A percentile compares a stretch with the other conserved stretches of the same genome.
Conservation (phyloP, 2,329 filamentous ascomycete species). For the Stachybotrys chartarum region DNA sequence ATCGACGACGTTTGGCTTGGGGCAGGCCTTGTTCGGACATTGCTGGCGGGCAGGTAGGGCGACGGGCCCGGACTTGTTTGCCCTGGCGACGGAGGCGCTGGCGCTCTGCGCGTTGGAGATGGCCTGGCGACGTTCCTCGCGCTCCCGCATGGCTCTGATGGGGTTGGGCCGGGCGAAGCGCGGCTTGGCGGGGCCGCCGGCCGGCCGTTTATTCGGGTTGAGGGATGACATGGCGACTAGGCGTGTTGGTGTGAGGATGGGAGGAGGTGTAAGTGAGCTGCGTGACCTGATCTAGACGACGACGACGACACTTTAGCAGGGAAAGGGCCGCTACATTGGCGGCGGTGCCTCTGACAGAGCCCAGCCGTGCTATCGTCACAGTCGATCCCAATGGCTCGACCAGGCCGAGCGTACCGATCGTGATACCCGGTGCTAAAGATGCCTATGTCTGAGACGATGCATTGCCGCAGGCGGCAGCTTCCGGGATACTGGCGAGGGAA, state of each 20-base stretch:
- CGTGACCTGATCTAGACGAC: neutral
- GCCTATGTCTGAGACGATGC: neutral
- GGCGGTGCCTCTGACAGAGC: no score
- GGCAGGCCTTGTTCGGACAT: constrained; percentile 54
- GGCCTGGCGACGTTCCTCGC: constrained; percentile 36
- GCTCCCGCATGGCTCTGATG: constrained; percentile 44
- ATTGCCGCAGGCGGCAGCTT: neutral
- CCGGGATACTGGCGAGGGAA: constrained; percentile 14
- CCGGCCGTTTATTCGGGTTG: constrained; percentile 29
- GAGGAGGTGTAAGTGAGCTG: neutral
- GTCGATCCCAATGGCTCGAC: no score
- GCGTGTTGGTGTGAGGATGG: neutral
- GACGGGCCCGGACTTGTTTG: constrained; percentile 21
- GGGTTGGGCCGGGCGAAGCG: constrained; percentile 38
- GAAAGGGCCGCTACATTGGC: no score
- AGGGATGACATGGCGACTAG: constrained; percentile 37
- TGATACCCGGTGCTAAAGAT: no score
- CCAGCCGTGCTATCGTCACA: no score
- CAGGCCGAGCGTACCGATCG: no score
- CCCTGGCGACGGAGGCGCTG: constrained; percentile 17
- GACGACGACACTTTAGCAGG: neutral
- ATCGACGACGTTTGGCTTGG: constrained; percentile 54
- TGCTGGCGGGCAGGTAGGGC: constrained; percentile 29
- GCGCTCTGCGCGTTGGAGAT: constrained; percentile 18
- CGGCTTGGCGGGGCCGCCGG: constrained; percentile 24